Conservation (phyloP, 441 rosid species). For the Brassica balearica region DNA sequence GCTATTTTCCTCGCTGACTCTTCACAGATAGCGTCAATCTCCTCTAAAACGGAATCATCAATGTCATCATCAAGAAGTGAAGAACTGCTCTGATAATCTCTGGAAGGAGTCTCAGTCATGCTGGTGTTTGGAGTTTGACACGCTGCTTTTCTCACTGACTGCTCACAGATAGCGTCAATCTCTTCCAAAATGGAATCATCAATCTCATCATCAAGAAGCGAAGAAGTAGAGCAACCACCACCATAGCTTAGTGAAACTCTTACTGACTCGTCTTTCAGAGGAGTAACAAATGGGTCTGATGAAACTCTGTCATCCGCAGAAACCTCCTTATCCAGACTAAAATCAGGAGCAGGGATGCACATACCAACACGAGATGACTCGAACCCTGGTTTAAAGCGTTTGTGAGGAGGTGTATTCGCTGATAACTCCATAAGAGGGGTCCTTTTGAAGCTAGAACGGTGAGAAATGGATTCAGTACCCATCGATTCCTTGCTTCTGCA, state of each 20-base stretch:
- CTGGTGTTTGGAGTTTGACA: conserved; percentile 39
- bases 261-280: conserved; percentile 43
- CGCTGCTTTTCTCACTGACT: conserved; percentile 53
- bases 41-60: conserved; percentile 67
- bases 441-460: conserved; percentile 44
- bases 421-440: conserved; percentile 68
- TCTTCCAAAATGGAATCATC: conserved; percentile 70
- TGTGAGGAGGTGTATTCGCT: conserved; percentile 49
- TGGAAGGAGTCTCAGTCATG: conserved; percentile 35
- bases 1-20: conserved; percentile 56
- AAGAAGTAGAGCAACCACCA: conserved; percentile 43
- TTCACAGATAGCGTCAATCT: conserved; percentile 75
- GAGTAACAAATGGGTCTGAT: conserved; percentile 55
- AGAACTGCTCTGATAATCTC: conserved; percentile 36
- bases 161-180: conserved; percentile 74
- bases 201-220: conserved; percentile 74
- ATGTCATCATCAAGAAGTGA: conserved; percentile 75
- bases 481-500: conserved; percentile 46
- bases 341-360: conserved; percentile 16
- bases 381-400: conserved; percentile 21
- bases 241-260: conserved; percentile 43
- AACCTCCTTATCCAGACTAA: conserved; percentile 23
- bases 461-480: conserved; percentile 39
- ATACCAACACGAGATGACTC: conserved; percentile 17
- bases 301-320: no score